Evolutionary conservation across 768 basidiomycete genomes (phyloP), one percentile per base, ranked within the genome.

Genomic region (Chiua virens): DNA sequence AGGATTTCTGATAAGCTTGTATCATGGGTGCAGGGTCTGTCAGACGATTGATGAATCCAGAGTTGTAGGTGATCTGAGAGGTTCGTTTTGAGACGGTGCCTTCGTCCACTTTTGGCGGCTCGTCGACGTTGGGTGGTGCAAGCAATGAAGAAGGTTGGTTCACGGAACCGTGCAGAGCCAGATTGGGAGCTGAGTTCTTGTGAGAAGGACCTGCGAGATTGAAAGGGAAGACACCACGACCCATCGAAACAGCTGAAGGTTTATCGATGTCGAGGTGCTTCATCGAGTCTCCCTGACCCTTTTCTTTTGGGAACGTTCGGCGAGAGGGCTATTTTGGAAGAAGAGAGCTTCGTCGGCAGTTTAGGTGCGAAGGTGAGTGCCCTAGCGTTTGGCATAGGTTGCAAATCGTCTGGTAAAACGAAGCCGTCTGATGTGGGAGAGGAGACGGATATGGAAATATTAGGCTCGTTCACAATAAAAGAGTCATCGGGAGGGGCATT

Each of bases 11-110:
- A 14, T 68, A 67, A 23, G 67, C 60, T 56, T 65, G 59, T 50
- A 62, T 64, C 56, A 68, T 64, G 0, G 82, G 78, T 3, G 77
- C 71, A 44, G 82, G 80, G 13, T 79, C 78, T 15, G 70, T 64
- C 30, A 86, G 72, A 25, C 86, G 83, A 64, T 91, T 91, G 62
- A 93, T 74, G 61, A 94, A 89, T 0, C 89, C 87, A 22, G 80
- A 74, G 55, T 83, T 79, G 57, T 85, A 85, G 13, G 92, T 74
- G 48, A 93, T 85, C 67, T 95, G 92, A 2, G 92, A 93, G 0
- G 83, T 72, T 17, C 89, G 79, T 59, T 78, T 86, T 15, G 72
- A 61, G 44, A 79, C 74, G 7, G 52, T 50, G 25, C 64, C 71
- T 5, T 71, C 62, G 10, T 71, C 71, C 8, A 58, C 60, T 46